phyloP scores from a whole-genome alignment of 176 grass and related monocot species.

The Phyllostachys edulis region DNA sequence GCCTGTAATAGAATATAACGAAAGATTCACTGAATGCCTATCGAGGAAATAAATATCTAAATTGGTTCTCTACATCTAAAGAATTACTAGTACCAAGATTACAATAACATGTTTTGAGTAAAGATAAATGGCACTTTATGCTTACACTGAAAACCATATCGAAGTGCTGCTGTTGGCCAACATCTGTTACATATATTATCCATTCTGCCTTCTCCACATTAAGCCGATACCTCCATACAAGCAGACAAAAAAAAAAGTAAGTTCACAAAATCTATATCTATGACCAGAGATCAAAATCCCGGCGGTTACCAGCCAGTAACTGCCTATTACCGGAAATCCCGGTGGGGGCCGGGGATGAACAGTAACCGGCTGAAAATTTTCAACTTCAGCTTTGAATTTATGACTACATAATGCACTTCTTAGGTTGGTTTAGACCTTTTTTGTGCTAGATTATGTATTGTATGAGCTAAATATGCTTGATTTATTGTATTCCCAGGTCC shows the following conservation, averaged over 20 bases:
- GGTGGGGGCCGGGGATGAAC: too few species aligned
- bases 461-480: too few species aligned
- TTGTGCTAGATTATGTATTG: too few species aligned
- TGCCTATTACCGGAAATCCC: too few species aligned
- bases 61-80: not conserved
- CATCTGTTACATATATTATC: slow-evolving; percentile 97
- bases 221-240: slow-evolving; percentile 71
- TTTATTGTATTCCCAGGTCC: too few species aligned
- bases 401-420: too few species aligned
- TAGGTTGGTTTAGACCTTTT: too few species aligned
- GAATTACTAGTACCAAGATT: not conserved
- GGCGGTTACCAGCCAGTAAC: too few species aligned
- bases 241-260: slow-evolving; percentile 16
- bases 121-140: slow-evolving; percentile 16
- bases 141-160: slow-evolving; percentile 92
- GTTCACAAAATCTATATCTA: slow-evolving; percentile 11
- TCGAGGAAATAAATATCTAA: not conserved
- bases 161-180: slow-evolving; percentile 96
- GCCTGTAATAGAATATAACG: slow-evolving; percentile 41
- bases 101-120: not conserved
- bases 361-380: too few species aligned
- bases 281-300: too few species aligned
- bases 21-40: not conserved
- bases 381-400: too few species aligned
- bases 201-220: slow-evolving; percentile 86